Evolutionary conservation across 2,329 filamentous ascomycete species (phyloP), one percentile per base, ranked within the genome.

Genomic region (Cercospora beticola): DNA sequence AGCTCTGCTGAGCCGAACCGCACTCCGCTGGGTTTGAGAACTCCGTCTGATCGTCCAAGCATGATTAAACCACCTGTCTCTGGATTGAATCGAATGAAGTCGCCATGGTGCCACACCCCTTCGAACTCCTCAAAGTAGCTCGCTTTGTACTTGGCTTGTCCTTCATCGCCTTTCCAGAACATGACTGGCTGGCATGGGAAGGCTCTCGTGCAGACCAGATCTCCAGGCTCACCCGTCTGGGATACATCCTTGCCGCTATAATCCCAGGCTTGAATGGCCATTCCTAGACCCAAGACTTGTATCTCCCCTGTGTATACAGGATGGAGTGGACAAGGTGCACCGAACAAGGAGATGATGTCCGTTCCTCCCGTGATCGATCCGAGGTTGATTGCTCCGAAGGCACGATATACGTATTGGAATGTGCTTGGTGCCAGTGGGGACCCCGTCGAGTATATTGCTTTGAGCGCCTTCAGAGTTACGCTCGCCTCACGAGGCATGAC

Each of bases 331-430:
- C 90, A 94, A 0, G 93, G 92, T 0, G 92, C 90, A 54, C 94
- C 94, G 76, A 98, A 99, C 36, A 98, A 87, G 0, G 94, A 97
- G 72, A 98, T 92, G 75, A 98, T 98, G 78, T 99, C 95, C 3
- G 94, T 98, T 61, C 94, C 95, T 43, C 95, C 95, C 0, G 94
- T 98, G 76, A 99, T 98, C 66, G 92, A 96, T 60, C 90, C 93
- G 7, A 98, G 87, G 79, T 97, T 94, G 72, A 98, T 85, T n/a
- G 86, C 83, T 1, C 93, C 93, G 76, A 98, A 96, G 1, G 91
- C 90, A 28, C 86, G 82, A 82, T 98, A 97, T 64, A 97, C 89
- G 76, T 96, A 98, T 67, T 88, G 85, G 80, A 97, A 98, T 1
- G 95, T 98, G 0, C 93, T 97, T 0, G 95, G 94, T 0, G 94